Conservation (phyloP, 257 asterid species). For the Solanum virginianum region DNA sequence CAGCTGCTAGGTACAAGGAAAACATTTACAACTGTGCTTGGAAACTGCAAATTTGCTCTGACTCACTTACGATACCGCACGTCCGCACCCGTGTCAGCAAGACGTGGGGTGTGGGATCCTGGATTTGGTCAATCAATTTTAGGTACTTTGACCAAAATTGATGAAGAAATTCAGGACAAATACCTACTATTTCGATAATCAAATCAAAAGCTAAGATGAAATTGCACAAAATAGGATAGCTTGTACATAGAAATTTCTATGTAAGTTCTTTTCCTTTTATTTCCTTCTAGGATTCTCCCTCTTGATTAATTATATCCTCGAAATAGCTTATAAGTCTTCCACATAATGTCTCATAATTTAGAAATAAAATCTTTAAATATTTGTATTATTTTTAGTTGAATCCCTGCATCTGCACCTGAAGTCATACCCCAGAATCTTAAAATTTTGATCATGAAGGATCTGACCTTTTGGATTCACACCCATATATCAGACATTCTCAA, state of each 20-base stretch:
- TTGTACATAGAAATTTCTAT: background rate
- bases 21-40: background rate
- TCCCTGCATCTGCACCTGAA: background rate
- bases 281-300: background rate
- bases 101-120: background rate
- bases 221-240: background rate
- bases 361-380: background rate
- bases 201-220: background rate
- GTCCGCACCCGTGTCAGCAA: background rate
- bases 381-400: background rate
- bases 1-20: background rate
- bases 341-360: background rate
- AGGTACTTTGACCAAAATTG: background rate
- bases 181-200: background rate
- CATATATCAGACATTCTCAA: background rate
- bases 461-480: background rate
- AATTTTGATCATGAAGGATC: background rate
- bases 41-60: background rate
- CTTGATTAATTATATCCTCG: background rate
- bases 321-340: background rate
- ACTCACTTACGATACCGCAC: background rate
- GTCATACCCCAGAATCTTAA: background rate
- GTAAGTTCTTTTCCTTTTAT: background rate
- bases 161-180: background rate
- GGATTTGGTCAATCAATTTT: background rate